Evolutionary conservation across 768 basidiomycete species (phyloP).

Genomic region (Boletus insuetus): DNA sequence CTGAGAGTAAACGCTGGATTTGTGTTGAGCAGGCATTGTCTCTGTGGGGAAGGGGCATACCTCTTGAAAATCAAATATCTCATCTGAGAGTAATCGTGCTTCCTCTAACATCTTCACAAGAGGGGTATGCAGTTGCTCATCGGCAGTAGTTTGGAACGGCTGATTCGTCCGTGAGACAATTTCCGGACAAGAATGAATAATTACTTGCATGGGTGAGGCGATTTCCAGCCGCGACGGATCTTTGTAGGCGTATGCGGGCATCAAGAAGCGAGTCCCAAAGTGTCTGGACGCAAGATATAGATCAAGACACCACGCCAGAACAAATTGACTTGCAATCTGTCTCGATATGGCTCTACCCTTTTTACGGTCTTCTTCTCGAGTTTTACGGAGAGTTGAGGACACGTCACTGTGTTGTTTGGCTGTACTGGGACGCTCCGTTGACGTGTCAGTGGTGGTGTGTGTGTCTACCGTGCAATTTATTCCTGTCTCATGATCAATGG

Average conservation of each 20-base stretch:
- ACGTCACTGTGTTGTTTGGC: slow-evolving; percentile 38
- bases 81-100: slow-evolving; percentile 58
- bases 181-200: neutral
- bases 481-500: slow-evolving; percentile 12
- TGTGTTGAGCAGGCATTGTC: slow-evolving; percentile 13
- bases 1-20: slow-evolving; percentile 42
- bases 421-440: slow-evolving; percentile 1
- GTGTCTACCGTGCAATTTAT: slow-evolving; percentile 8
- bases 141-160: slow-evolving; percentile 27
- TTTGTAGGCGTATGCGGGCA: slow-evolving; percentile 90
- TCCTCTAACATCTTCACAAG: slow-evolving; percentile 57
- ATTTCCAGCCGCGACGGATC: slow-evolving; percentile 64
- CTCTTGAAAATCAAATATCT: slow-evolving; percentile 67
- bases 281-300: slow-evolving; percentile 41
- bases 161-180: slow-evolving; percentile 26
- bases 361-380: slow-evolving; percentile 63
- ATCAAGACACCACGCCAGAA: slow-evolving; percentile 1
- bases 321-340: slow-evolving; percentile 65
- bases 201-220: slow-evolving; percentile 58
- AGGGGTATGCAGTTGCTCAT: slow-evolving; percentile 42
- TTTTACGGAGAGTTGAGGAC: slow-evolving; percentile 51
- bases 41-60: slow-evolving; percentile 35
- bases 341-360: slow-evolving; percentile 84
- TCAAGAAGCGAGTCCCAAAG: slow-evolving; percentile 88
- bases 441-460: slow-evolving; percentile 13